A percentile compares a stretch with the other conserved stretches of the same genome.
Evolutionary conservation across 805 yeast genomes (phyloP).

Genomic region (Suhomyces sp.): DNA sequence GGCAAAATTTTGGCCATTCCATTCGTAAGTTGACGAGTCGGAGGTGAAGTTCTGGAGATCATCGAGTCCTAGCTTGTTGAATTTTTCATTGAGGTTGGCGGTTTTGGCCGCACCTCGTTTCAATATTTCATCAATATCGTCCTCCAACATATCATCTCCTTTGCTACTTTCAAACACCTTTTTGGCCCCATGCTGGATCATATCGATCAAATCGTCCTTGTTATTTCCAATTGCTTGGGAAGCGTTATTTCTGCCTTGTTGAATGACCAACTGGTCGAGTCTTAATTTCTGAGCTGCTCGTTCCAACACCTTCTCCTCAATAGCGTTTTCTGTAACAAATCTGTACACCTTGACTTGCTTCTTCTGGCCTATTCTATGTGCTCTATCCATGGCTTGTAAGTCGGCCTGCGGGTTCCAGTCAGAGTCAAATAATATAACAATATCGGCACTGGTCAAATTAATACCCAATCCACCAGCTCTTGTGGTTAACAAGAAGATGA

Average conservation of each 20-base stretch:
- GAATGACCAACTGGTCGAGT: conserved; percentile 91
- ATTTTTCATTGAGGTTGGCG: conserved; percentile 71
- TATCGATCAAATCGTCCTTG: conserved; percentile 83
- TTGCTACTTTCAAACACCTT: conserved; percentile 64
- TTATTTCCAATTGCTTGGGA: conserved; percentile 49
- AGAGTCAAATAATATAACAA: conserved; percentile 83
- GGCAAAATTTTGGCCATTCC: conserved; percentile 91
- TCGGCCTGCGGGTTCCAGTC: conserved; percentile 99
- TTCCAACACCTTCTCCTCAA: conserved; percentile 93
- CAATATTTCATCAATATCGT: conserved; percentile 82
- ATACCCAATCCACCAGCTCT: conserved; percentile 98
- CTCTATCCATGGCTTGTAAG: conserved; percentile 97
- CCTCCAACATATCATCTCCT: conserved; percentile 38
- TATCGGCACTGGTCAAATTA: conserved; percentile 87
- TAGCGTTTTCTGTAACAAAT: conserved; percentile 92
- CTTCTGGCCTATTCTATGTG: conserved; percentile 95
- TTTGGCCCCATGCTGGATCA: conserved; percentile 97
- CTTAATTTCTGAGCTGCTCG: conserved; percentile 93
- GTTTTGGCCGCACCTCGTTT: conserved; percentile 82
- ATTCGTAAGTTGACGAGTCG: conserved; percentile 87
- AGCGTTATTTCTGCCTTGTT: conserved; percentile 70
- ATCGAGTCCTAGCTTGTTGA: conserved; percentile 82
- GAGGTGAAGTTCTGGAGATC: conserved; percentile 90
- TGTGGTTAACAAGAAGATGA: conserved; percentile 82
- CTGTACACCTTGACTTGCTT: conserved; percentile 92